Base-by-base conservation (phyloP, 305 asterid species). In the Ilex paraguariensis region DNA sequence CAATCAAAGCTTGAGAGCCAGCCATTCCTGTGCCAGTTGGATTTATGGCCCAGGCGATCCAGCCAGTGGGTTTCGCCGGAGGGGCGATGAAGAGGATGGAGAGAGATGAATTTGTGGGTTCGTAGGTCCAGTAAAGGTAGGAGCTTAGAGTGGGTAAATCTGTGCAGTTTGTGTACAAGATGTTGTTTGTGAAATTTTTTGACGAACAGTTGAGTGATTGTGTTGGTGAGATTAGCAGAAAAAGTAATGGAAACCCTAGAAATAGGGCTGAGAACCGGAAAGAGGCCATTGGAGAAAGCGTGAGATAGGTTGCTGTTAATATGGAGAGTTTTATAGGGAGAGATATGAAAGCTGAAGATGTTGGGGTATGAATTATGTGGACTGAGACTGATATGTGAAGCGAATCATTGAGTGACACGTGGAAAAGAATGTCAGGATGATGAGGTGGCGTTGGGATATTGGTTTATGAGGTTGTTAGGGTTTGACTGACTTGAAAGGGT, bases 11-110 rank as follows among this genome's bases (percentile, higher is more conserved):
- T 32, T 82, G 89, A 8, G 91, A 48, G 0, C 95, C 95, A 6
- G 49, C 4, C 95, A 87, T 87, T 46, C 83, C 79, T n/a, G 61
- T 46, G 17, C 61, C 77, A 7, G 65, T 65, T 14, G 95, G 92
- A 72, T 87, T 87, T 13, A 87, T 68, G 15, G 86, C 95, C 91
- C 91, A 87, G 0, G 87, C 81, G 10, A 84, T 21, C 91, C 95
- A 87, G 7, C 95, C 91, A 9, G 68, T 71, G 61, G 78, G 62
- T 6, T 52, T 12, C 31, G 85, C 75, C 21, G 95, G 95, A 36
- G 82, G 63, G 7, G 87, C 83, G 31, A 71, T 7, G 82, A 82
- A 89, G 63, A 87, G 89, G 39, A 89, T 15, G 64, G 86, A 73
- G 13, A 89, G 86, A 3, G 84, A 64, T 45, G 83, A 80, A 65